Evolutionary conservation across 306 rosid genomes (phyloP).

Genomic region (Trifolium dubium): DNA sequence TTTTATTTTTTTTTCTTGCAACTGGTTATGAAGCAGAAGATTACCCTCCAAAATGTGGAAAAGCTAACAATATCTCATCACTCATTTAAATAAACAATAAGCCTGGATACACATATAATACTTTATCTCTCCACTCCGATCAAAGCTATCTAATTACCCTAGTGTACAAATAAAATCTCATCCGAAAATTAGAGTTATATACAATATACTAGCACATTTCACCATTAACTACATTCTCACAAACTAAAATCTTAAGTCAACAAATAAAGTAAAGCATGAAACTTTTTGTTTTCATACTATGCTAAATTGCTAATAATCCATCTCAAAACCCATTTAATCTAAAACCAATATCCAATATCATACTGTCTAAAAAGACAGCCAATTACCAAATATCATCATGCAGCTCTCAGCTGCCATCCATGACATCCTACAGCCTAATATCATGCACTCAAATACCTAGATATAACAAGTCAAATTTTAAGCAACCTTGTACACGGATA

Average conservation of each 20-base stretch:
- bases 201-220: constrained; percentile 14
- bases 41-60: constrained; percentile 32
- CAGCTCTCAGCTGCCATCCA: constrained; percentile 21
- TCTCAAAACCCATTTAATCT: constrained; percentile 18
- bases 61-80: constrained; percentile 15
- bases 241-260: constrained; percentile 24
- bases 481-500: constrained; percentile 1
- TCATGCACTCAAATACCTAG: constrained; percentile 24
- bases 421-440: constrained; percentile 31
- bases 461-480: constrained; percentile 23
- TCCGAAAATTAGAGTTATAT: constrained; percentile 11
- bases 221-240: constrained; percentile 8
- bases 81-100: constrained; percentile 21
- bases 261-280: constrained; percentile 23
- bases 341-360: constrained; percentile 19
- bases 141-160: constrained; percentile 11
- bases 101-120: neutral
- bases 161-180: constrained; percentile 24
- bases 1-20: constrained; percentile 14
- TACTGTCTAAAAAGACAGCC: constrained; percentile 14
- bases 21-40: constrained; percentile 22
- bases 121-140: neutral
- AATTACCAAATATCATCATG: constrained; percentile 7
- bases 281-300: constrained; percentile 18
- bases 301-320: constrained; percentile 20